These are phyloP conservation scores for Astragalus glycyphyllos DNA, from an alignment of 306 rosid genomes.

Conservation along the genomic window DNA sequence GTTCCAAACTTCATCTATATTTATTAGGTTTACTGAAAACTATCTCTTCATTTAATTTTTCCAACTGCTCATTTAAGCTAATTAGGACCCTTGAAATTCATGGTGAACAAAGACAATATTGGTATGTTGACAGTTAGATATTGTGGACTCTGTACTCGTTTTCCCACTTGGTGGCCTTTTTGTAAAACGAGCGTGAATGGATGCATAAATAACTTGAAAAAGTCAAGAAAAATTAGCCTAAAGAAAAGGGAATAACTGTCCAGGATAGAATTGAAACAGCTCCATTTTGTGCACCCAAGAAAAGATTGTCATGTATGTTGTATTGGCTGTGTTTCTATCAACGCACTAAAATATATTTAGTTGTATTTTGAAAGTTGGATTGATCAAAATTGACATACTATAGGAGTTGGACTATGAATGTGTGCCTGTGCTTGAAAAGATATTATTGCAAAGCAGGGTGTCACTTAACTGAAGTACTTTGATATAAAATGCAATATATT, in stretches of 20 bases:
- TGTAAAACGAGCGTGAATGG: conserved; percentile 30
- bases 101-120: conserved; percentile 25
- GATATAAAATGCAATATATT: conserved; percentile 37
- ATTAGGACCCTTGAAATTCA: conserved; percentile 21
- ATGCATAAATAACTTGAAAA: conserved; percentile 25
- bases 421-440: conserved; percentile 5
- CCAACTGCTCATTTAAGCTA: conserved; percentile 17
- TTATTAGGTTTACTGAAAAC: conserved; percentile 19
- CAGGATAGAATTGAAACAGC: conserved; percentile 22
- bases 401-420: conserved; percentile 16
- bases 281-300: neutral
- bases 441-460: conserved; percentile 17
- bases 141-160: neutral
- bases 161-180: neutral
- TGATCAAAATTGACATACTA: conserved; percentile 18
- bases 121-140: conserved; percentile 24
- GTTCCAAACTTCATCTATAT: neutral
- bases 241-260: conserved; percentile 8
- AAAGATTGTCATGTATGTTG: neutral
- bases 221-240: conserved; percentile 7
- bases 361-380: conserved; percentile 21
- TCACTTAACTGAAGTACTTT: conserved; percentile 2
- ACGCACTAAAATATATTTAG: conserved; percentile 9
- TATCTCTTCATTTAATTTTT: conserved; percentile 25
- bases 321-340: neutral